phyloP scores from a whole-genome alignment of 352 stramenopile genomes.

The Phytopythium cucurbitacearum region DNA sequence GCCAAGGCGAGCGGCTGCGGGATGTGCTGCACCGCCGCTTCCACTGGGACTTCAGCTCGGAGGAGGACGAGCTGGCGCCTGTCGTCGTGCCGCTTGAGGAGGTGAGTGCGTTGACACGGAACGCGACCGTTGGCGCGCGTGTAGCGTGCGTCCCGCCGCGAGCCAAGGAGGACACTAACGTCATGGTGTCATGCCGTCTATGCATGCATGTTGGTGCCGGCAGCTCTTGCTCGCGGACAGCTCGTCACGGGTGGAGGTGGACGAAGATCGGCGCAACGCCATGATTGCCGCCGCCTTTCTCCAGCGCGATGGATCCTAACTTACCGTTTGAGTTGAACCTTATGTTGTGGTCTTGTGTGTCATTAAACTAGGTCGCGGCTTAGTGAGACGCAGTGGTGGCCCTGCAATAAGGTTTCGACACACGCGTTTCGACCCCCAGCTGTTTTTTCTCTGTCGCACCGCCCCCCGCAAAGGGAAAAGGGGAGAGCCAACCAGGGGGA shows the following conservation, averaged over 20 bases:
- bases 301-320: conserved; percentile 2
- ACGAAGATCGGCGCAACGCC: conserved; percentile 22
- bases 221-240: too few species aligned
- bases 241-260: not conserved
- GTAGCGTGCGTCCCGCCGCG: too few species aligned
- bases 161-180: too few species aligned
- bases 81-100: conserved; percentile 37
- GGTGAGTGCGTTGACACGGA: conserved; percentile 12
- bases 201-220: too few species aligned
- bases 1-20: conserved; percentile 21
- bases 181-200: too few species aligned
- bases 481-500: conserved; percentile 24
- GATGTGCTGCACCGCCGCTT: conserved; percentile 38
- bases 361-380: too few species aligned
- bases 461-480: conserved; percentile 14
- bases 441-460: conserved; percentile 8
- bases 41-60: conserved; percentile 15
- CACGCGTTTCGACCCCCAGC: conserved; percentile 11
- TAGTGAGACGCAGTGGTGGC: too few species aligned
- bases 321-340: conserved; percentile 8
- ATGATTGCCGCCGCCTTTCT: conserved; percentile 31
- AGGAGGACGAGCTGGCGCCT: conserved; percentile 42
- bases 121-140: too few species aligned
- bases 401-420: conserved; percentile 1
- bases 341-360: not conserved